Evolutionary conservation across 2,329 filamentous ascomycete genomes (phyloP).

Genomic region (Ophiocordyceps polyrhachis-furcata): DNA sequence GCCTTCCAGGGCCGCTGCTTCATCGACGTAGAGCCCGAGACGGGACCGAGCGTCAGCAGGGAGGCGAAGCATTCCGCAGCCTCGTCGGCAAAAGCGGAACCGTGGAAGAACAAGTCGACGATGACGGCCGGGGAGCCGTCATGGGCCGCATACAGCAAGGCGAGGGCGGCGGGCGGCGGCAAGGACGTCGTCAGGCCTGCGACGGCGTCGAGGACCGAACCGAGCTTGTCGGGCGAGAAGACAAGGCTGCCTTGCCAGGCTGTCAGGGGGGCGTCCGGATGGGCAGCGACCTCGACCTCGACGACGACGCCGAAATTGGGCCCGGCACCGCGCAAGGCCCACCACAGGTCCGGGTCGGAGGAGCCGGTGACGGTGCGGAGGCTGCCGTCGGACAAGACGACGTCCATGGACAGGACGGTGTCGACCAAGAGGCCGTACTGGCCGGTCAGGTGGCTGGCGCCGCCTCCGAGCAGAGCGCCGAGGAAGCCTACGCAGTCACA

Average conservation of each 20-base stretch:
- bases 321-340: not conserved
- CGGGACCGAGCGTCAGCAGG: not conserved
- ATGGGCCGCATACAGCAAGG: not conserved
- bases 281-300: not conserved
- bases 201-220: not conserved
- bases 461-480: not conserved
- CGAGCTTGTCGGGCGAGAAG: not conserved
- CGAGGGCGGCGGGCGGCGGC: not conserved
- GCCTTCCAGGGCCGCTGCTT: not conserved
- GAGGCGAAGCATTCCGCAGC: not conserved
- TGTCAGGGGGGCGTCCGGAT: not conserved
- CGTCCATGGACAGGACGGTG: not conserved
- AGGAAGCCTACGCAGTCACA: not conserved
- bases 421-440: not conserved
- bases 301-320: not conserved
- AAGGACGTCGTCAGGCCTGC: not conserved
- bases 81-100: not conserved
- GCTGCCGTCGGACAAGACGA: not conserved
- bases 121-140: not conserved
- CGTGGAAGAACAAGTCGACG: not conserved
- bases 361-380: not conserved
- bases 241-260: not conserved
- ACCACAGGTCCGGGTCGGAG: not conserved
- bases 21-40: not conserved
- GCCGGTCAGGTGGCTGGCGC: not conserved